phyloP scores from a whole-genome alignment of 352 stramenopile genomes.

The Globisporangium mamillatum region DNA sequence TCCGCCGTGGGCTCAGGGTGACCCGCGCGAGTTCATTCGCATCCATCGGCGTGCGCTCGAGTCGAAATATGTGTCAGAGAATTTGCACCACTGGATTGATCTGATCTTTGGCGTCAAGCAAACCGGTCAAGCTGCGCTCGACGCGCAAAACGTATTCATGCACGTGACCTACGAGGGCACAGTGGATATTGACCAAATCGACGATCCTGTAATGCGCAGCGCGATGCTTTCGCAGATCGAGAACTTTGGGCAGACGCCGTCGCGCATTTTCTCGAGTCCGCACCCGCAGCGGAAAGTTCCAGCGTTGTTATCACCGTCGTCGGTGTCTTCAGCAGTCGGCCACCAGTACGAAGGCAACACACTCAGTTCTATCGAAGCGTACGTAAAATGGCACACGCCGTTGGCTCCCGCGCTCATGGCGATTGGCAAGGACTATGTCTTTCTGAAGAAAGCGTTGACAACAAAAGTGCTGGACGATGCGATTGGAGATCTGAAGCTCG shows the following conservation, averaged over 20 bases:
- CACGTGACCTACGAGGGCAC: slow-evolving; percentile 83
- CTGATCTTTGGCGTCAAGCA: slow-evolving; percentile 97
- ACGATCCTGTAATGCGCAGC: slow-evolving; percentile 88
- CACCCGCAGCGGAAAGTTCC: slow-evolving; percentile 68
- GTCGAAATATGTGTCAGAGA: slow-evolving; percentile 93
- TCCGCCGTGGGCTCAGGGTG: slow-evolving; percentile 92
- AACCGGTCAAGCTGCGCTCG: slow-evolving; percentile 88
- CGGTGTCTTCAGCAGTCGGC: slow-evolving; percentile 15
- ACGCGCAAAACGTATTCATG: slow-evolving; percentile 93
- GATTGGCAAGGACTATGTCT: slow-evolving; percentile 78
- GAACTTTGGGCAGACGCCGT: slow-evolving; percentile 89
- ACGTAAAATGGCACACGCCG: slow-evolving; percentile 73
- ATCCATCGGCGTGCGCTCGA: slow-evolving; percentile 95
- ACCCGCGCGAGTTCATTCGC: slow-evolving; percentile 93
- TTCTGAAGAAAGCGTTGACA: slow-evolving; percentile 53
- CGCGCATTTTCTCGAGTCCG: slow-evolving; percentile 61
- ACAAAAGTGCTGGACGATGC: slow-evolving; percentile 36
- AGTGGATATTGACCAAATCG: slow-evolving; percentile 76
- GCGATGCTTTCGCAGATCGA: slow-evolving; percentile 91
- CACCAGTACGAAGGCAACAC: slow-evolving; percentile 58
- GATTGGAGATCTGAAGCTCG: slow-evolving; percentile 54
- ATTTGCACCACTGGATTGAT: slow-evolving; percentile 98
- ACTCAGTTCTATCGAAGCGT: slow-evolving; percentile 61
- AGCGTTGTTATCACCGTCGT: slow-evolving; percentile 19
- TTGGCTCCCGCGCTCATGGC: slow-evolving; percentile 63